Percentiles rank a stretch among this genome's conserved stretches.
phyloP scores from a whole-genome alignment of 345 rosid species.

The Heritiera littoralis region DNA sequence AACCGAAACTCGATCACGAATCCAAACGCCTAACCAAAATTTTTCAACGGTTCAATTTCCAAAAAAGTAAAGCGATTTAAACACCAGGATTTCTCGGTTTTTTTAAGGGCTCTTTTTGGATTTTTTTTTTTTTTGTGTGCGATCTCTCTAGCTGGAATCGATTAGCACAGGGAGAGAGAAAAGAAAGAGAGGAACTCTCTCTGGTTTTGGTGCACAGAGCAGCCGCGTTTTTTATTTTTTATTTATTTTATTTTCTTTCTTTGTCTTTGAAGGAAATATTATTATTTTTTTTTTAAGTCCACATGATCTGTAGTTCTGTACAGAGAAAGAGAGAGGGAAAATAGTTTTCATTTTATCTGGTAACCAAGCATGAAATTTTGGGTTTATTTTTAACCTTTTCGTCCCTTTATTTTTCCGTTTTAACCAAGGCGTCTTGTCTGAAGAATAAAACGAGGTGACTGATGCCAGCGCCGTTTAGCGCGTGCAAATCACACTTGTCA shows the following conservation, averaged over 20 bases:
- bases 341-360: not conserved
- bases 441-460: not conserved
- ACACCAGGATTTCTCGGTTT: constrained; percentile 9
- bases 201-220: constrained; percentile 46
- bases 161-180: constrained; percentile 24
- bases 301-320: not conserved
- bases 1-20: constrained; percentile 39
- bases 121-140: constrained; percentile 25
- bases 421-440: constrained; percentile 10
- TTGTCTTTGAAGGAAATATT: not conserved
- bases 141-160: constrained; percentile 52
- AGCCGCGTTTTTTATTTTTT: constrained; percentile 45
- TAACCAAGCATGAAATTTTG: not conserved
- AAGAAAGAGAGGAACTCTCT: constrained; percentile 31
- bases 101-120: too few species aligned
- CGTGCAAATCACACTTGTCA: constrained; percentile 15
- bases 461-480: constrained; percentile 18
- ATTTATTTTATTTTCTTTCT: constrained; percentile 9
- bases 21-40: constrained; percentile 22
- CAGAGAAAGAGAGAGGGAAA: not conserved
- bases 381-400: not conserved
- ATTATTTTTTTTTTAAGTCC: constrained; percentile 12
- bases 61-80: constrained; percentile 9
- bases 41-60: constrained; percentile 7
- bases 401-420: not conserved